Percentiles rank a stretch among this genome's conserved stretches.
These are phyloP conservation scores for Sporothrix brunneoviolacea DNA, from an alignment of 2,329 filamentous ascomycete species.

Conservation along the genomic window DNA sequence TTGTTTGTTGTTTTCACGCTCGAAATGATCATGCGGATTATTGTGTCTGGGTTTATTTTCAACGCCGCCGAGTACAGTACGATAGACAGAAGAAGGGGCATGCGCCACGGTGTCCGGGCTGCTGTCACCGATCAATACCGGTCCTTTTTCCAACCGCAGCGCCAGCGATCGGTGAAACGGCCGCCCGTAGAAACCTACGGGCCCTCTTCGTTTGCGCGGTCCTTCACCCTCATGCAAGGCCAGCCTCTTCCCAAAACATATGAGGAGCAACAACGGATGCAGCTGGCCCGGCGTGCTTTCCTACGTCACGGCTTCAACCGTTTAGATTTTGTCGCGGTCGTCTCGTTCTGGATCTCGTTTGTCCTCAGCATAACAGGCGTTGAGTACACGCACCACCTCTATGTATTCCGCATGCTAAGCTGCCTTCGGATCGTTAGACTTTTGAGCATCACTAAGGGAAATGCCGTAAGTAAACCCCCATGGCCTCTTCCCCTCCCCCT, in stretches of 20 bases:
- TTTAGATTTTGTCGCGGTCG: conserved; percentile 86
- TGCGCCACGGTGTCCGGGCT: conserved; percentile 66
- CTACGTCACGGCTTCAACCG: conserved; percentile 93
- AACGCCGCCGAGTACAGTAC: conserved; percentile 92
- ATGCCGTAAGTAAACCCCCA: conserved; percentile 65
- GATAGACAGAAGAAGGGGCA: conserved; percentile 68
- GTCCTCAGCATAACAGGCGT: conserved; percentile 61
- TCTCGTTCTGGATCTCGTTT: conserved; percentile 94
- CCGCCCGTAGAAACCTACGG: conserved; percentile 37
- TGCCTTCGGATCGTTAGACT: conserved; percentile 87
- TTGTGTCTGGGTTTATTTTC: conserved; percentile 88
- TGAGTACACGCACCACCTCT: conserved; percentile 66
- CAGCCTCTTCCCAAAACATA: conserved; percentile 54
- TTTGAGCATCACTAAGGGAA: conserved; percentile 87
- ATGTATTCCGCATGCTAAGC: conserved; percentile 93
- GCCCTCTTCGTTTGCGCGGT: conserved; percentile 63
- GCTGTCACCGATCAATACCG: conserved; percentile 71
- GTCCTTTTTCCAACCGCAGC: conserved; percentile 73
- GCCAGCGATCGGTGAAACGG: conserved; percentile 59
- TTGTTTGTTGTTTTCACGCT: conserved; percentile 87
- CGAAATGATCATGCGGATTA: conserved; percentile 73
- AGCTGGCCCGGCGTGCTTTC: conserved; percentile 86
- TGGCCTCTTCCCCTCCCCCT: no score
- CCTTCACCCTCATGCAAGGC: conserved; percentile 69
- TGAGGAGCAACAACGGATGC: conserved; percentile 73